Conservation (phyloP, 306 rosid species). For the Argentina anserina region DNA sequence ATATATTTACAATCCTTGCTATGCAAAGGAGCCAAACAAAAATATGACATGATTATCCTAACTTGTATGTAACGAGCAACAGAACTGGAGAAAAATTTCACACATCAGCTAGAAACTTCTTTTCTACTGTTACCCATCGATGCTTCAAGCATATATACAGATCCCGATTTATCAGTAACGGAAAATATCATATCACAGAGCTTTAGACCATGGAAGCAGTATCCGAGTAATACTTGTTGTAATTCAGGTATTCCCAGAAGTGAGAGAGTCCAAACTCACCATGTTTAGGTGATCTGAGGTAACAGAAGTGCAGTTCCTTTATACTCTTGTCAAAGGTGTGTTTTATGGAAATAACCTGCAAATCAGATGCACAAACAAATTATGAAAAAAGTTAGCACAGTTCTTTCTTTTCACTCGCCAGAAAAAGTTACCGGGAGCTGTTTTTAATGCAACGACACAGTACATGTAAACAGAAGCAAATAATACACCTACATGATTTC, state of each 20-base stretch:
- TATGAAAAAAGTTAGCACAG: background rate
- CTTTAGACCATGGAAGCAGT: constrained; percentile 28
- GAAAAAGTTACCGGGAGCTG: background rate
- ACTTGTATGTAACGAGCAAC: background rate
- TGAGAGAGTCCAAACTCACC: constrained; percentile 56
- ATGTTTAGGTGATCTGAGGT: constrained; percentile 69
- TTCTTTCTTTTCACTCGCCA: background rate
- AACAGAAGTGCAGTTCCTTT: constrained; percentile 58
- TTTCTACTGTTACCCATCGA: background rate
- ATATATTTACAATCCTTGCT: background rate
- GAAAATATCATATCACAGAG: background rate
- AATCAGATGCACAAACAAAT: constrained; percentile 9
- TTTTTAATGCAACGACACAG: background rate
- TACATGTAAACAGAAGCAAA: background rate
- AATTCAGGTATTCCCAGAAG: constrained; percentile 83
- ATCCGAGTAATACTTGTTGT: constrained; percentile 59
- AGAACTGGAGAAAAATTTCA: background rate
- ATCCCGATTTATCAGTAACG: background rate
- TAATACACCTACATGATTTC: background rate
- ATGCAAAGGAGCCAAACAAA: background rate
- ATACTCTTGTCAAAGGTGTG: constrained; percentile 63
- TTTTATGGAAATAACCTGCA: constrained; percentile 73
- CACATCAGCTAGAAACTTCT: background rate
- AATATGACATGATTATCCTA: background rate
- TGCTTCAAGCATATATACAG: background rate